phyloP scores from a whole-genome alignment of 495 filamentous ascomycete species.

The Parathielavia appendiculata region DNA sequence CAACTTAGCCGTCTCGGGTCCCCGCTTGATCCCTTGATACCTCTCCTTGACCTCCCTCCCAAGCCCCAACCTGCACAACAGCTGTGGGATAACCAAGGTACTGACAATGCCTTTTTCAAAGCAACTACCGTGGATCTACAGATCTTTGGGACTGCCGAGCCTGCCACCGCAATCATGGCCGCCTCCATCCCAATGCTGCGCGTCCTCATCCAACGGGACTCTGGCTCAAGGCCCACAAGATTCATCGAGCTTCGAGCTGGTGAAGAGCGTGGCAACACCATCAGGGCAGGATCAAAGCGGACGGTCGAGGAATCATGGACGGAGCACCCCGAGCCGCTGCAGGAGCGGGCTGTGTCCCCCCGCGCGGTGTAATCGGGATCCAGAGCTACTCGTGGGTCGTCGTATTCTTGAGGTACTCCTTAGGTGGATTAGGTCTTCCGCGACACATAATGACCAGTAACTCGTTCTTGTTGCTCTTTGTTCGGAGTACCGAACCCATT shows the following conservation, averaged over 20 bases:
- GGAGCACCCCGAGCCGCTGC: neutral
- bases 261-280: no score
- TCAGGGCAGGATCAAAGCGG: no score
- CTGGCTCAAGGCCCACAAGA: neutral
- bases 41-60: neutral
- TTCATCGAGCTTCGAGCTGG: neutral
- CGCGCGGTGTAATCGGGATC: neutral
- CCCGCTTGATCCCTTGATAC: neutral
- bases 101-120: neutral
- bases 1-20: neutral
- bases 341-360: neutral
- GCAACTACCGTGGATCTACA: neutral
- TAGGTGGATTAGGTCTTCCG: no score
- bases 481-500: no score
- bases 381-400: no score
- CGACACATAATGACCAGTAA: no score
- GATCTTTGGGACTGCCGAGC: slow-evolving; percentile 1
- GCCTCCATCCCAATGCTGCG: neutral
- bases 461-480: no score
- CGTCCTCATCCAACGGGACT: neutral
- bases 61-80: neutral
- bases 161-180: neutral
- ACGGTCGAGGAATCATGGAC: neutral
- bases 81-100: neutral
- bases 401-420: no score